Conservation (phyloP, 1,284 basidiomycete genomes). For the Volvariella surrecta region DNA sequence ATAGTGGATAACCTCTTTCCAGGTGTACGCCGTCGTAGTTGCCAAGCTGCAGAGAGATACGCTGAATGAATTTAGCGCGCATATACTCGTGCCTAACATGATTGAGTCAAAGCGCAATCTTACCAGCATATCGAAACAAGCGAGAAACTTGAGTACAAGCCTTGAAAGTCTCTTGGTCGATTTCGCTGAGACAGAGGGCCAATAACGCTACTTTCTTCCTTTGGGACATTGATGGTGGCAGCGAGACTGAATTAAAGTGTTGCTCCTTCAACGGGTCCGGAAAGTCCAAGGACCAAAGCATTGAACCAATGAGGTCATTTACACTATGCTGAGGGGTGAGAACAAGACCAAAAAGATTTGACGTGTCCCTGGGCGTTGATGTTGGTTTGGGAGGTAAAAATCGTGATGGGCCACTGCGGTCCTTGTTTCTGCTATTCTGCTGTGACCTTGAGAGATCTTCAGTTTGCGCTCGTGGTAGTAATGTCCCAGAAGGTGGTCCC, state of each 20-base stretch:
- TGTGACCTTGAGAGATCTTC: too few species aligned
- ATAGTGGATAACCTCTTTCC: constrained; percentile 39
- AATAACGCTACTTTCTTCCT: constrained; percentile 44
- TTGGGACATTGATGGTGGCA: constrained; percentile 50
- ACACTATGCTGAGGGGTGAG: too few species aligned
- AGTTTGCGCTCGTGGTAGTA: too few species aligned
- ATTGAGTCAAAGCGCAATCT: constrained; percentile 1
- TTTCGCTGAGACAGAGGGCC: constrained; percentile 44
- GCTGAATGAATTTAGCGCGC: constrained; percentile 25
- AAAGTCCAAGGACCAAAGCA: too few species aligned
- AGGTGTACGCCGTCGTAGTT: constrained; percentile 34
- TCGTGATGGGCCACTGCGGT: too few species aligned
- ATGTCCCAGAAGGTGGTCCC: too few species aligned
- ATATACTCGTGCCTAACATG: not conserved
- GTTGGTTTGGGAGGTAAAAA: too few species aligned
- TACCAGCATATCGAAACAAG: constrained; percentile 60
- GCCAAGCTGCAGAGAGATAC: constrained; percentile 47
- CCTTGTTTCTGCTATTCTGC: too few species aligned
- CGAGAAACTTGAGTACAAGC: constrained; percentile 43
- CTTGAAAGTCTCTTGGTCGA: constrained; percentile 33
- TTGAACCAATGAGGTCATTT: too few species aligned
- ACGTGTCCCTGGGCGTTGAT: too few species aligned
- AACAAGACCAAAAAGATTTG: too few species aligned
- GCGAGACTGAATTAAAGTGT: constrained; percentile 30
- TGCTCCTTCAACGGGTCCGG: too few species aligned